phyloP scores from a whole-genome alignment of 495 filamentous ascomycete genomes.

The Aspergillus leporis region DNA sequence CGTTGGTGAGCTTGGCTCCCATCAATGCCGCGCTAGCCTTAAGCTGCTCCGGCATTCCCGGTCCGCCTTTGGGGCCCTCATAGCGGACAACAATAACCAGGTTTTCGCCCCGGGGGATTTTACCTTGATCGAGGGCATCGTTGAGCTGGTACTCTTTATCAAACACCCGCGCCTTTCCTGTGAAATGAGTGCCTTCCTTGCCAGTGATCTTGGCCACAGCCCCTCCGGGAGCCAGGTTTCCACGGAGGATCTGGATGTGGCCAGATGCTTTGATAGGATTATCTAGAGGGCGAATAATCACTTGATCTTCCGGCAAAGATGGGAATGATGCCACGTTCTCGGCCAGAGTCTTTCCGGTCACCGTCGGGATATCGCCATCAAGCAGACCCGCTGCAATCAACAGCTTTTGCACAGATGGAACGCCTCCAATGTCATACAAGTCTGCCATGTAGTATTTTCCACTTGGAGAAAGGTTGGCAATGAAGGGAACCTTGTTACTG shows the following conservation, averaged over 20 bases:
- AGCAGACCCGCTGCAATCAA: constrained; percentile 80
- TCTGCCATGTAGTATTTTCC: constrained; percentile 94
- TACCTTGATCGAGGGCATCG: constrained; percentile 67
- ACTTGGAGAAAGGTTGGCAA: constrained; percentile 88
- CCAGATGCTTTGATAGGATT: constrained; percentile 88
- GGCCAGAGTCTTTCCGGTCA: constrained; percentile 87
- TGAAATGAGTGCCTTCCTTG: constrained; percentile 85
- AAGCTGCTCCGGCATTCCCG: constrained; percentile 98
- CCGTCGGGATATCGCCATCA: constrained; percentile 82
- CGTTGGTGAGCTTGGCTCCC: constrained; percentile 85
- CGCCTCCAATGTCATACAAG: constrained; percentile 89
- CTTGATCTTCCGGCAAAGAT: constrained; percentile 75
- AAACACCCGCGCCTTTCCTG: constrained; percentile 83
- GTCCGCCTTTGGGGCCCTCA: constrained; percentile 92
- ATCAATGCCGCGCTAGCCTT: constrained; percentile 87
- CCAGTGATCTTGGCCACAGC: constrained; percentile 98
- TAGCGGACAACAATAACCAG: constrained; percentile 93
- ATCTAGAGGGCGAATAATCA: constrained; percentile 76
- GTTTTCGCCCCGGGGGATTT: constrained; percentile 76
- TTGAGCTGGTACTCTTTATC: constrained; percentile 83
- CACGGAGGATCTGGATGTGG: constrained; percentile 85
- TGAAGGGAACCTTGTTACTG: constrained; percentile 85
- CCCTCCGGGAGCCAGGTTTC: constrained; percentile 89
- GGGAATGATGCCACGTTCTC: constrained; percentile 86
- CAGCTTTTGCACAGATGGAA: constrained; percentile 88